Evolutionary conservation across 257 asterid species (phyloP).

Genomic region (Nicotiana sylvestris): DNA sequence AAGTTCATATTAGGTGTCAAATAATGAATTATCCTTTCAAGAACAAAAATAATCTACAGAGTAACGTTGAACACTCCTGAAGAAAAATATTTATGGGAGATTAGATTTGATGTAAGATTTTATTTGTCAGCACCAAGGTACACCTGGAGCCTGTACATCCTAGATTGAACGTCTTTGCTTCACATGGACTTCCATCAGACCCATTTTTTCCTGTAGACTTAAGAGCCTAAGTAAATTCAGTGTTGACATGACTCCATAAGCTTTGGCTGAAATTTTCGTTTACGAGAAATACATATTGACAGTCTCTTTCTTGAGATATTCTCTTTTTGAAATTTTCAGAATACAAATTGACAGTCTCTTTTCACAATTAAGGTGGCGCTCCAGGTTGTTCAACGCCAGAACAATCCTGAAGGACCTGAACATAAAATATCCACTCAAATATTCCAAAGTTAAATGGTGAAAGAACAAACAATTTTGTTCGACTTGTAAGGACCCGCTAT

Average conservation of each 20-base stretch:
- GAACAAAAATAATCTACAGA: not conserved
- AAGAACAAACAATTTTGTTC: not conserved
- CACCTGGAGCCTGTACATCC: not conserved
- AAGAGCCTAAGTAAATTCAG: not conserved
- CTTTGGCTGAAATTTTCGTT: not conserved
- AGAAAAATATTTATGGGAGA: not conserved
- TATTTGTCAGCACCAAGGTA: not conserved
- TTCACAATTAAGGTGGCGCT: not conserved
- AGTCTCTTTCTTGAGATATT: not conserved
- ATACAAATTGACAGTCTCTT: not conserved
- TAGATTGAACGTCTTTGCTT: not conserved
- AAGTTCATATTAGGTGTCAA: not conserved
- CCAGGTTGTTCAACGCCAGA: not conserved
- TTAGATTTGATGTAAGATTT: not conserved
- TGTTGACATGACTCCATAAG: not conserved
- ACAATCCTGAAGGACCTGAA: not conserved
- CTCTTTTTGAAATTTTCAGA: not conserved
- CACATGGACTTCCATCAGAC: not conserved
- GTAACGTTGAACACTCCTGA: not conserved
- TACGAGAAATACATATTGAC: not conserved
- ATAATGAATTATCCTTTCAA: not conserved
- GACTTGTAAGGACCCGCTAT: not conserved
- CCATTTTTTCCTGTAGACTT: not conserved
- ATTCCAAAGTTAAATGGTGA: not conserved
- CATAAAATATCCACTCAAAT: not conserved